Percentiles rank a stretch among this genome's conserved stretches.
Conservation (phyloP, 106 monocot species). For the Iris macrosiphon region DNA sequence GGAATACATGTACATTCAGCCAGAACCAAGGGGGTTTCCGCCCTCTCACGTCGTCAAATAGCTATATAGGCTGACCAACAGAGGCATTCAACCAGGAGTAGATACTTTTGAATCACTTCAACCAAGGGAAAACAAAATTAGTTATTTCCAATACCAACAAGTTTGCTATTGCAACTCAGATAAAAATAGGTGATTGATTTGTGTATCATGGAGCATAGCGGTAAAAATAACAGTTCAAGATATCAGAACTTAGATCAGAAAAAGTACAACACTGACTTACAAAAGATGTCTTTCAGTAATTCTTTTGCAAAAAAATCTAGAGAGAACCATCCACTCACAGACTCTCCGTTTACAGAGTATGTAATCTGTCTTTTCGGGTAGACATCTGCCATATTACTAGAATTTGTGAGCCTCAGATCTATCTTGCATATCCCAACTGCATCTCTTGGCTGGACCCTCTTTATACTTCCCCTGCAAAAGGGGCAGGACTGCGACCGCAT, state of each 20-base stretch:
- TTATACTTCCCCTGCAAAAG: slow-evolving; percentile 84
- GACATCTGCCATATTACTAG: slow-evolving; percentile 41
- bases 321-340: slow-evolving; percentile 59
- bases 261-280: too few relatives aligned
- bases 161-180: too few relatives aligned
- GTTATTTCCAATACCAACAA: too few relatives aligned
- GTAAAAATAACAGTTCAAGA: too few relatives aligned
- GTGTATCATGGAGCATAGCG: too few relatives aligned
- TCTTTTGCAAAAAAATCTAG: slow-evolving; percentile 70
- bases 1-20: slow-evolving; percentile 84
- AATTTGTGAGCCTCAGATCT: slow-evolving; percentile 66
- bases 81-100: slow-evolving; percentile 66
- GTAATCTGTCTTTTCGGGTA: slow-evolving; percentile 54
- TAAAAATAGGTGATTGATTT: too few relatives aligned
- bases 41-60: slow-evolving; percentile 52
- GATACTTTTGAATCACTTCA: slow-evolving; percentile 61
- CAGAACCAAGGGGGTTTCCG: slow-evolving; percentile 49
- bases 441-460: slow-evolving; percentile 72
- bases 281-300: too few relatives aligned
- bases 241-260: too few relatives aligned
- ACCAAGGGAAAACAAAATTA: background rate
- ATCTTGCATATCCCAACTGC: slow-evolving; percentile 52
- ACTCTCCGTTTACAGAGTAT: slow-evolving; percentile 55
- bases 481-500: slow-evolving; percentile 74
- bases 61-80: slow-evolving; percentile 28